These are phyloP conservation scores for Pleoardoris graminearum DNA, from an alignment of 2,329 filamentous ascomycete species.

Conservation along the genomic window DNA sequence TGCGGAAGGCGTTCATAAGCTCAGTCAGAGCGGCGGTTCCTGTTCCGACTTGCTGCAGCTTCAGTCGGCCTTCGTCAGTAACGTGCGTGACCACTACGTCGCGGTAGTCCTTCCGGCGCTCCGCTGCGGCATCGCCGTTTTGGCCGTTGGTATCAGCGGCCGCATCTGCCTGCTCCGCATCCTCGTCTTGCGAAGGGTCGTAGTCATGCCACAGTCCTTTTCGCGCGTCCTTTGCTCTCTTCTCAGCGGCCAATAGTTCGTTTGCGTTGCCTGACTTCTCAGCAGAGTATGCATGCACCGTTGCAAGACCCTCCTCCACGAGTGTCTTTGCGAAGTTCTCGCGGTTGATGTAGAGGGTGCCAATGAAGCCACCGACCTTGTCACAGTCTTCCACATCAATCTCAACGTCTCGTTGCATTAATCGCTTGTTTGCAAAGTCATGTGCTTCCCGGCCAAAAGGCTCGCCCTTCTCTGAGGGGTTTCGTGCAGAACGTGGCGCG, in stretches of 20 bases:
- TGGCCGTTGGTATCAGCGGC: constrained; percentile 50
- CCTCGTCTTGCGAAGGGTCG: constrained; percentile 83
- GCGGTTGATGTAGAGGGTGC: constrained; percentile 87
- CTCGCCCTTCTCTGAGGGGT: constrained; percentile 79
- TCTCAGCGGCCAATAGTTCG: constrained; percentile 85
- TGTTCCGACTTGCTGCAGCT: constrained; percentile 86
- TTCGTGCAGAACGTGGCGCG: constrained; percentile 82
- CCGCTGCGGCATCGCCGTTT: constrained; percentile 59
- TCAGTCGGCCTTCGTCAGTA: constrained; percentile 78
- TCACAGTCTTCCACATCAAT: constrained; percentile 94
- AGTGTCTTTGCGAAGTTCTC: constrained; percentile 94
- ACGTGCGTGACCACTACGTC: constrained; percentile 92
- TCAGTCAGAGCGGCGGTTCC: constrained; percentile 83
- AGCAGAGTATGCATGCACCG: constrained; percentile 91
- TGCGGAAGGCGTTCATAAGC: constrained; percentile 87
- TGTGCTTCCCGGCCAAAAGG: constrained; percentile 94
- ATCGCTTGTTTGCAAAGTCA: constrained; percentile 84
- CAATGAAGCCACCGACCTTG: constrained; percentile 97
- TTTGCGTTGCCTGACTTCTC: constrained; percentile 90
- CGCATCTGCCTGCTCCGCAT: constrained; percentile 57
- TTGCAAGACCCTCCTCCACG: constrained; percentile 90
- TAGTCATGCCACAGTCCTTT: constrained; percentile 94
- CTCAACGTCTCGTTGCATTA: constrained; percentile 93
- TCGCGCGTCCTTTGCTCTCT: constrained; percentile 82
- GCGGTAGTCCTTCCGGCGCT: constrained; percentile 84